Conservation (phyloP, 2,329 filamentous ascomycete species). For the Talaromyces atroroseus region DNA sequence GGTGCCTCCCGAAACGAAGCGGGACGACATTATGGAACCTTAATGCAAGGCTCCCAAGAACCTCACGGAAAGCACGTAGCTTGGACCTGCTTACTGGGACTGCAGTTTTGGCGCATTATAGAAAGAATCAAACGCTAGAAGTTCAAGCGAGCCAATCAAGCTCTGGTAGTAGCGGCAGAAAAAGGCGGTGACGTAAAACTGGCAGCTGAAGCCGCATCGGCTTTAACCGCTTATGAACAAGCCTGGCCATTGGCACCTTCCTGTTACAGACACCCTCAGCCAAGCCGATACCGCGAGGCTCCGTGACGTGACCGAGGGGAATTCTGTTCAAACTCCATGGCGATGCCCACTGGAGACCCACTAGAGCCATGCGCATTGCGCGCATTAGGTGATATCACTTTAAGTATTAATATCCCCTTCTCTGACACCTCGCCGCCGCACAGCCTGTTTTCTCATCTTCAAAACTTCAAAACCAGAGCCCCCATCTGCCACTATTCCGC, state of each 20-base stretch:
- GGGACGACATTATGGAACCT: slow-evolving; percentile 35
- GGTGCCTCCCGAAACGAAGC: slow-evolving; percentile 42
- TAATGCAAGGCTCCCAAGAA: not conserved
- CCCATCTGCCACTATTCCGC: slow-evolving; percentile 10
- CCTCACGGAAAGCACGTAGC: not conserved
- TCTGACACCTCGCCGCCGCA: not conserved
- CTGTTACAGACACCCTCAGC: slow-evolving; percentile 59
- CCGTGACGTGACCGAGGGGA: not conserved
- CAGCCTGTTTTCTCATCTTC: not conserved
- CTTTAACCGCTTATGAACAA: not conserved
- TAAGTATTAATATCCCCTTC: not conserved
- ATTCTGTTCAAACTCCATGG: not conserved
- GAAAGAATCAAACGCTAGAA: not conserved
- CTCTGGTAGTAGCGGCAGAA: slow-evolving; percentile 11
- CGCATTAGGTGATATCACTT: not conserved
- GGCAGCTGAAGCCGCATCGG: slow-evolving; percentile 9
- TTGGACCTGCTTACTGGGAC: not conserved
- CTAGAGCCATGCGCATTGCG: not conserved
- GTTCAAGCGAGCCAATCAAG: slow-evolving; percentile 7
- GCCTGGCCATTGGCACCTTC: slow-evolving; percentile 57
- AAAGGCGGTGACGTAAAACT: slow-evolving; percentile 9
- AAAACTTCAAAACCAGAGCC: not conserved
- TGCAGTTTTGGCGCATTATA: not conserved
- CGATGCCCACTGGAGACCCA: not conserved
- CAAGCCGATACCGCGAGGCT: too few species aligned